Evolutionary conservation across 805 yeast species (phyloP), one percentile per base, ranked within the genome.

Genomic region (Cyberlindnera subsufficiens): DNA sequence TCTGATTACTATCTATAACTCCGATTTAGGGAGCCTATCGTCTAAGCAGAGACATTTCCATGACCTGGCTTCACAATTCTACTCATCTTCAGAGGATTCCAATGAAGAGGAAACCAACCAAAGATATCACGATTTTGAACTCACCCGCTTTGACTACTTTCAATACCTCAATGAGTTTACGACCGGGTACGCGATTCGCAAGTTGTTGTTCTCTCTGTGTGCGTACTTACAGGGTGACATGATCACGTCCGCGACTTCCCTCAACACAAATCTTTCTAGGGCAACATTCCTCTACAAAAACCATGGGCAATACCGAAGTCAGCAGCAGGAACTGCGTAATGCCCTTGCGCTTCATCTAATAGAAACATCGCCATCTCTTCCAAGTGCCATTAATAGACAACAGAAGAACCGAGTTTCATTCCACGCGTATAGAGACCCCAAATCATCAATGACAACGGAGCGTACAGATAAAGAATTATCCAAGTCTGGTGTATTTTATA

Each of bases 91-190:
- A 22, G 18, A 35, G 7, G 30, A n/a, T 6, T 37, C 10, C 5
- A 31, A 14, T 20, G 32, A 11, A 18, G 29, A 19, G 29, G 15
- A n/a, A n/a, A 31, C 17, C 10, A 31, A 11, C 15, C 13, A 65
- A 38, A 64, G 64, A 64, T 66, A 65, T 46, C 52, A 65, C 6
- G 39, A 49, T 0, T 74, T 69, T 51, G 77, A 74, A 44, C 51
- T 71, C 1, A 60, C 67, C 11, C 68, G 75, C 43, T 65, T 70
- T 41, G 75, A 72, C 40, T 75, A 75, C 54, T 60, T 68, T 52
- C 69, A 68, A 47, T 66, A 63, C 33, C 53, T 75, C 39, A 66
- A 52, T 38, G 55, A 49, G 20, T 52, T 51, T 34, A 49, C 45
- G 32, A 52, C 55, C 32, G 64, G 64, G 3, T 33, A 44, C n/a